Base-by-base conservation (phyloP, 208 protist genomes). In the Trypanosoma rangeli region DNA sequence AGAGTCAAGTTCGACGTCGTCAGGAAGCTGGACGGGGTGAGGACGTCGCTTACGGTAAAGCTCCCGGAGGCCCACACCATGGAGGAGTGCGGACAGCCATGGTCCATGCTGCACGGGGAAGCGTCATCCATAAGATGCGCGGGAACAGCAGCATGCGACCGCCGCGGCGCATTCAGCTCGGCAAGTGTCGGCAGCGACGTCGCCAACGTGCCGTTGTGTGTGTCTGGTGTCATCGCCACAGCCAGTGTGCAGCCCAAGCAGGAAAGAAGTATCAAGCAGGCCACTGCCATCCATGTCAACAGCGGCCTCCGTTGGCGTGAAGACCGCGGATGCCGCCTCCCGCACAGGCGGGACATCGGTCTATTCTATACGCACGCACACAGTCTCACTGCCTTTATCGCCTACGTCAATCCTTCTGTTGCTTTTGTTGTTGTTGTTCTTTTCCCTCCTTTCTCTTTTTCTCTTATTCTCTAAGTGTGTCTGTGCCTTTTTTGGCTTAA, bases 31-130 rank as follows among this genome's bases (percentile, higher is more conserved):
- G 82, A 39, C 1, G 85, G 89, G 10, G 85, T 91, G 71, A 96
- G 76, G 2, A 93, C 64, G 15, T 79, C 76, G 1, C 52, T 26
- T 3, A 64, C 52, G 31, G 87, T 90, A 53, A 96, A 90, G 48
- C 80, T 82, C 16, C 92, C 89, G 42, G 85, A 92, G 20, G 89
- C 92, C 85, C 89, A 94, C 73, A 76, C 92, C 78, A 94, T 85
- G 29, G 92, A 80, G 15, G 82, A 80, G 29, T 72, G 78, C 13
- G 92, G 92, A 61, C 92, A 96, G n/a, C 89, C 89, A 13, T 68
- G 65, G 18, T 69, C 63, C 28, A 65, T 58, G 0, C 76, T 78
- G 66, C 88, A 94, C 13, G 62, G 52, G 9, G 82, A 80, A 5
- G 28, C 48, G 33, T 2, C 24, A 26, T 66, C 33, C 12, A 20